Evolutionary conservation across 345 rosid species (phyloP), one percentile per base, ranked within the genome.

Genomic region (Hibiscus trionum): DNA sequence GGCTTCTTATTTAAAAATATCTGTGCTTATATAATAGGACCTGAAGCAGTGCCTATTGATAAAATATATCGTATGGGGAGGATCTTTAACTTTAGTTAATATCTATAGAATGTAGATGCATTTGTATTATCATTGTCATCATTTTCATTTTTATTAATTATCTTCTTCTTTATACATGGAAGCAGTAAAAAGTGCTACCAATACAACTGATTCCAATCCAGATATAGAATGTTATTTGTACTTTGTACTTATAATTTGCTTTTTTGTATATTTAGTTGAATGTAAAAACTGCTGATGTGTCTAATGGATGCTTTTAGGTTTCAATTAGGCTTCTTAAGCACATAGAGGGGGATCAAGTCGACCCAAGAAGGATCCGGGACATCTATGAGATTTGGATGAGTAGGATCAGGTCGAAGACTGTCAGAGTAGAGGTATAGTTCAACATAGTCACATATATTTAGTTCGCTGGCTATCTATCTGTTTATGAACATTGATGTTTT

Each of bases 321-420:
- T 83, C 84, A 9, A 81, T 94, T 88, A 82, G 83, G 74, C 77
- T 91, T 69, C 76, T 88, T 16, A 77, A 80, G 70, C 91, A 70
- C 77, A 70, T 84, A 55, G 75, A 80, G 26, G 69, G 77, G 69
- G 79, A 73, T 6, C 33, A 49, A 19, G 57, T 77, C 37, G 78
- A 77, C 47, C 57, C 80, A 8, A 71, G 49, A 7, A 79, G 81
- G 70, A 80, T 94, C 75, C 76, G 73, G 58, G 57, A 72, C 64
- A 76, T 86, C 7, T 94, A 81, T 68, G 91, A 86, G 78, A 83
- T 82, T 72, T 91, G 96, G 97, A 87, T 83, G 80, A 73, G 85
- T 73, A 84, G 87, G 86, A 87, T 82, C 72, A 87, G 84, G 55
- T 71, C 80, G 37, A 64, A 29, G 53, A 77, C 27, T 61, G 77